Conservation (phyloP, 306 rosid genomes). For the Cyamopsis tetragonoloba region DNA sequence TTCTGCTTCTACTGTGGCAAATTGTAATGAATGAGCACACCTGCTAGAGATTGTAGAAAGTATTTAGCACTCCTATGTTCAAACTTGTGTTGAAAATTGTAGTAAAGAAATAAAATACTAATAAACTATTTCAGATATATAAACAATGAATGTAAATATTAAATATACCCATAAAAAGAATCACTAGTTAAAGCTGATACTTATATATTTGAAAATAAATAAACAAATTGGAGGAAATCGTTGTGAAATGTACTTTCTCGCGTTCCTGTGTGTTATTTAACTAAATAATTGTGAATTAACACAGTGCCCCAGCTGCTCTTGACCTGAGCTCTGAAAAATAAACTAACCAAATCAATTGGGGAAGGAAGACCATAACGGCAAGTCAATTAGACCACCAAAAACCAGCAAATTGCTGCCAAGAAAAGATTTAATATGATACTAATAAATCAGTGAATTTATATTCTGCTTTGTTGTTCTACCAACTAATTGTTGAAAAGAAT, state of each 20-base stretch:
- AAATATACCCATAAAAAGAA: neutral
- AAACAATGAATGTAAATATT: too few species aligned
- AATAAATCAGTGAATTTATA: neutral
- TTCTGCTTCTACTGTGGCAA: slow-evolving; percentile 71
- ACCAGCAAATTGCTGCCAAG: neutral
- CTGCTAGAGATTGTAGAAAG: slow-evolving; percentile 36
- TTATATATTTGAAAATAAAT: neutral
- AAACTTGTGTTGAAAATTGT: neutral
- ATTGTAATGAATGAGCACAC: slow-evolving; percentile 48
- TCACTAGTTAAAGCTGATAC: neutral
- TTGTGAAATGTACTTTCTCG: neutral
- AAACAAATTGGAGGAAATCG: neutral
- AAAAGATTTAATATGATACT: neutral
- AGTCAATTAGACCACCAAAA: neutral
- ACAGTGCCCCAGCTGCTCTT: neutral
- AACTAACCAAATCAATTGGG: neutral
- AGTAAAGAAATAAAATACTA: neutral
- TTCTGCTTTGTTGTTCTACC: neutral
- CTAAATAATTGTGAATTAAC: neutral
- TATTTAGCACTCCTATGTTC: neutral
- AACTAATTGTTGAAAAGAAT: neutral
- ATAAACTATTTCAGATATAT: neutral
- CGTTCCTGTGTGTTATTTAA: neutral
- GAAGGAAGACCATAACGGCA: neutral
- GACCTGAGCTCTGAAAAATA: neutral